Evolutionary conservation across 441 rosid genomes (phyloP), one percentile per base, ranked within the genome.

Genomic region (Gossypium aridum): DNA sequence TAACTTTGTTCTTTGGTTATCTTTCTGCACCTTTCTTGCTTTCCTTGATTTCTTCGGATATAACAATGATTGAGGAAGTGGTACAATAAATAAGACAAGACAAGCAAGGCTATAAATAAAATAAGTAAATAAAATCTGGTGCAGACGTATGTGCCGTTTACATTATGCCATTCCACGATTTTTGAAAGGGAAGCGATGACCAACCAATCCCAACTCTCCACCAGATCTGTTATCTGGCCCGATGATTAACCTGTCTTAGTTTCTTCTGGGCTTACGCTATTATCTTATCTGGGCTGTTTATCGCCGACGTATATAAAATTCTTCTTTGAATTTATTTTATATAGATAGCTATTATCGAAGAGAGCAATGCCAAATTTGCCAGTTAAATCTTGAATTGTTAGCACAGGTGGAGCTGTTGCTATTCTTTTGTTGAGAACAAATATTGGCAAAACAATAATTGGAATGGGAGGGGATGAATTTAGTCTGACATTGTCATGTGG

Each of bases 181-280:
- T 20, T 68, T 63, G 76, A 70, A 51, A 55, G 68, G 45, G n/a
- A 55, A 37, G 45, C 34, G 28, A 73, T 64, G 63, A 70, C 75
- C 78, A 47, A 64, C 80, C 77, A 62, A 73, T 69, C 9, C 47
- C n/a, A 16, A 20, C 9, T 63, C 20, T 16, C 72, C 78, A 67
- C 78, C 74, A 7, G 7, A 31, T 14, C 3, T 45, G 0, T 34
- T 37, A 4, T 16, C 8, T 12, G 54, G 7, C 6, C 8, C 65
- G 5, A 4, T 14, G 55, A 72, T 59, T 14, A 31, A 22, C 10
- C 2, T 69, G 43, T 53, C 25, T 68, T 34, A 28, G 17, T 64
- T 71, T 67, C 57, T 31, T 39, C 13, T 47, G 69, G 59, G 61
- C 3, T 26, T 28, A 63, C 17, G 62, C 14, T 1, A 22, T 14